Conservation (phyloP, 345 rosid genomes). For the Bruguiera parviflora region DNA sequence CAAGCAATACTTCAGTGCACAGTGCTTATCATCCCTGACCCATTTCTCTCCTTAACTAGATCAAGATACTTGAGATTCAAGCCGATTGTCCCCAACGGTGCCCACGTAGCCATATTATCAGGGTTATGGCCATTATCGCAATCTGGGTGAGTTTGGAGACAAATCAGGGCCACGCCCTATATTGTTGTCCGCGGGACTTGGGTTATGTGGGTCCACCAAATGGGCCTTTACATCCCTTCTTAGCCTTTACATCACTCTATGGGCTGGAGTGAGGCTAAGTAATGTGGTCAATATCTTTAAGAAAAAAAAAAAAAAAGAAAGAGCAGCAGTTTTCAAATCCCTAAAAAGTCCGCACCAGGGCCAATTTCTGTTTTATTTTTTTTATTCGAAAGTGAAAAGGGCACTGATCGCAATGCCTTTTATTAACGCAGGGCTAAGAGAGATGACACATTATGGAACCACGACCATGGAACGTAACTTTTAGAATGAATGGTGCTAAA, state of each 20-base stretch:
- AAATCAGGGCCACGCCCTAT: background rate
- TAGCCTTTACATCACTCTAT: background rate
- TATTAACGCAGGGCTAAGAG: background rate
- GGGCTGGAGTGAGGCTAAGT: background rate
- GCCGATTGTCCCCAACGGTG: background rate
- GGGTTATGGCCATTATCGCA: background rate
- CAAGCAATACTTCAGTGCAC: no score
- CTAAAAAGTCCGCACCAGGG: no score
- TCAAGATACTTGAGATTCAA: background rate
- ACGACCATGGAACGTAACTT: constrained; percentile 23
- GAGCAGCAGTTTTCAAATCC: background rate
- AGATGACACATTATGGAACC: constrained; percentile 11
- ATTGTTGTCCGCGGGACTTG: background rate
- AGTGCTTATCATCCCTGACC: no score
- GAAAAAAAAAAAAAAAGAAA: background rate
- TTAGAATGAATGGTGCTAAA: constrained; percentile 13
- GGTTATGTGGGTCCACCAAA: constrained; percentile 4
- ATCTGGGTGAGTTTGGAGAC: background rate
- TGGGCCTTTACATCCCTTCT: background rate
- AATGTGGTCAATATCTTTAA: background rate
- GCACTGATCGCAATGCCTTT: background rate
- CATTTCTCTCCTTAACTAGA: no score
- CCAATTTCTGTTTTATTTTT: background rate
- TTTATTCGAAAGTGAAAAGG: background rate
- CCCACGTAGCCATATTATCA: background rate